Evolutionary conservation across 2,329 filamentous ascomycete genomes (phyloP), one percentile per base, ranked within the genome.

Genomic region (Gyromitra esculenta): DNA sequence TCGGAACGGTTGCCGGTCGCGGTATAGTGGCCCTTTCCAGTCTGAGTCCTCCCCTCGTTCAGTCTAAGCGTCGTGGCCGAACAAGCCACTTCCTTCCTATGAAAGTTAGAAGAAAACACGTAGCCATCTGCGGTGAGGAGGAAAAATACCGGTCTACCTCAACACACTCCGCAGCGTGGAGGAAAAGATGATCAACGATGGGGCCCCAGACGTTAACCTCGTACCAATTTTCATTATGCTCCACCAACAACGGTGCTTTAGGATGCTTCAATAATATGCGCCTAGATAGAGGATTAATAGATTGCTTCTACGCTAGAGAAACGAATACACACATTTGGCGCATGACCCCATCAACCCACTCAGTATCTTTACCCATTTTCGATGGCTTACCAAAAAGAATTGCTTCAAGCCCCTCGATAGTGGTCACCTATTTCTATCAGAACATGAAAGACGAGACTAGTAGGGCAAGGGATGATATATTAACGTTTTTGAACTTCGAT

Each of bases 141-240:
- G 18, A 18, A n/a, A 43, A n/a, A 6, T 62, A 62, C 57, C 57
- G 57, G 37, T 41, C 37, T 25, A 62, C 37, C 1, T 62, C 57
- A 35, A 62, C 3, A 5, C 11, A 3, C 7, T 21, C 35, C 0
- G 57, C 37, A 25, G 57, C 57, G 2, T 41, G n/a, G 57, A 62
- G 57, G 37, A 62, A 62, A 37, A 62, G 57, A 37, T 62, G 37
- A 15, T 62, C 57, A 18, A 62, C 41, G n/a, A 62, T 62, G 7
- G 57, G 57, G 6, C 57, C 57, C 57, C 57, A 62, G 57, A 62
- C 57, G 57, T 62, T 62, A 6, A 62, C 57, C 39, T 62, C 57
- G n/a, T 62, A 62, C 57, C 57, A 62, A 9, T 41, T 62, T 43
- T 62, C 57, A 7, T 35, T 35, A 25, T 62, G 57, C 5, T 62